Conservation (phyloP, 2,329 filamentous ascomycete genomes). For the Aspergillus persii region DNA sequence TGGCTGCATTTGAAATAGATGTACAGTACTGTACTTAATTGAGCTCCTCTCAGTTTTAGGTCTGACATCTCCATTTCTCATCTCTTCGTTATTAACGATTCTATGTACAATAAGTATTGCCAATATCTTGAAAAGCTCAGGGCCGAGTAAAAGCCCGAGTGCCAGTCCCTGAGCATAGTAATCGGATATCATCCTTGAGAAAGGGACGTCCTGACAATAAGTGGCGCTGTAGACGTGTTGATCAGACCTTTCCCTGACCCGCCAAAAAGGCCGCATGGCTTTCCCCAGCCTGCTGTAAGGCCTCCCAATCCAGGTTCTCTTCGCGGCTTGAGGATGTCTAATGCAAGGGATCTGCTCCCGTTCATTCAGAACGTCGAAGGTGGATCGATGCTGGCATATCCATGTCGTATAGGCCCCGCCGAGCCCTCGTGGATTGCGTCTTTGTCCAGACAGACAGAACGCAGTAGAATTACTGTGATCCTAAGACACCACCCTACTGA, state of each 20-base stretch:
- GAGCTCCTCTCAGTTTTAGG: slow-evolving; percentile 23
- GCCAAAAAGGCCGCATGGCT: neutral
- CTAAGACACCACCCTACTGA: slow-evolving; percentile 26
- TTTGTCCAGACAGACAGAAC: neutral
- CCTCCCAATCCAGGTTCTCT: neutral
- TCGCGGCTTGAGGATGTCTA: neutral
- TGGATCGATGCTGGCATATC: neutral
- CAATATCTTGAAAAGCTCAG: neutral
- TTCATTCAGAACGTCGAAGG: neutral
- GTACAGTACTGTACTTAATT: slow-evolving; percentile 9
- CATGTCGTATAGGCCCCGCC: neutral
- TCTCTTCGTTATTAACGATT: neutral
- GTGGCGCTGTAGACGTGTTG: neutral
- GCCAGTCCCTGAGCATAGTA: neutral
- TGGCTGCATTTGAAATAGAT: slow-evolving; percentile 9
- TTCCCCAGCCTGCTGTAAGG: neutral
- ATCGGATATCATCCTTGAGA: neutral
- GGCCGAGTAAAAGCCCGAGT: neutral
- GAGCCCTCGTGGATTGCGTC: neutral
- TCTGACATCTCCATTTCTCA: neutral
- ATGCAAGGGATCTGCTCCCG: neutral
- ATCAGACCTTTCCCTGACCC: neutral
- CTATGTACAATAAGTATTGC: neutral
- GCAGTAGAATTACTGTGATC: neutral
- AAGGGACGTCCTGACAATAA: neutral